Evolutionary conservation across 352 stramenopile species (phyloP).

Genomic region (Globisporangium paroecandrum): DNA sequence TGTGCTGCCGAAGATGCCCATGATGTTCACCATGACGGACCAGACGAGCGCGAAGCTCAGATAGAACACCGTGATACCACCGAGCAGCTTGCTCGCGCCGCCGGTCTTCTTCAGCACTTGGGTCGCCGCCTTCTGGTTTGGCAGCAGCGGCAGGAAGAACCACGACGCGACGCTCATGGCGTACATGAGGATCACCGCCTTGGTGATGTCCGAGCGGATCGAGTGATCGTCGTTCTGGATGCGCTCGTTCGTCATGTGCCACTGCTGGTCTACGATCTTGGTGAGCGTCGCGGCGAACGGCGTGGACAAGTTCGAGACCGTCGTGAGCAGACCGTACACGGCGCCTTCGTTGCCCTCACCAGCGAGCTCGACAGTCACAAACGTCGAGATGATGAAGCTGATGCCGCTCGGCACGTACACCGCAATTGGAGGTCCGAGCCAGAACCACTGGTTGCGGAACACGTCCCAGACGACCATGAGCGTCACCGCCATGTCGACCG

Average conservation of each 20-base stretch:
- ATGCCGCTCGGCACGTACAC: background rate
- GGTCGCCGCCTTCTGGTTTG: background rate
- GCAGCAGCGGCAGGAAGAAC: background rate
- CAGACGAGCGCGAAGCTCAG: background rate
- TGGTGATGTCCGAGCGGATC: background rate
- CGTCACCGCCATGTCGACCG: background rate
- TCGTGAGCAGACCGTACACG: background rate
- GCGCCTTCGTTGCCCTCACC: background rate
- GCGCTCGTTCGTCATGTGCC: background rate
- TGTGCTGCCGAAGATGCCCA: background rate
- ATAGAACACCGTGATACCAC: background rate
- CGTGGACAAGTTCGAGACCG: background rate
- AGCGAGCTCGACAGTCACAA: background rate
- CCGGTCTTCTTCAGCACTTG: background rate
- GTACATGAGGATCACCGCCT: background rate
- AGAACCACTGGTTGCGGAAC: background rate
- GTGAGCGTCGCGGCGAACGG: background rate
- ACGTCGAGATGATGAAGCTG: background rate
- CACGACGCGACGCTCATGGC: background rate
- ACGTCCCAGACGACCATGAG: background rate
- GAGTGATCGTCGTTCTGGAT: background rate
- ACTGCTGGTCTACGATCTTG: background rate
- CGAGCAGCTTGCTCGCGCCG: background rate
- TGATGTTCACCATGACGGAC: background rate
- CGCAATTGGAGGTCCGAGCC: background rate